Evolutionary conservation across 1,284 basidiomycete species (phyloP).

Genomic region (Sporisorium scitamineum): DNA sequence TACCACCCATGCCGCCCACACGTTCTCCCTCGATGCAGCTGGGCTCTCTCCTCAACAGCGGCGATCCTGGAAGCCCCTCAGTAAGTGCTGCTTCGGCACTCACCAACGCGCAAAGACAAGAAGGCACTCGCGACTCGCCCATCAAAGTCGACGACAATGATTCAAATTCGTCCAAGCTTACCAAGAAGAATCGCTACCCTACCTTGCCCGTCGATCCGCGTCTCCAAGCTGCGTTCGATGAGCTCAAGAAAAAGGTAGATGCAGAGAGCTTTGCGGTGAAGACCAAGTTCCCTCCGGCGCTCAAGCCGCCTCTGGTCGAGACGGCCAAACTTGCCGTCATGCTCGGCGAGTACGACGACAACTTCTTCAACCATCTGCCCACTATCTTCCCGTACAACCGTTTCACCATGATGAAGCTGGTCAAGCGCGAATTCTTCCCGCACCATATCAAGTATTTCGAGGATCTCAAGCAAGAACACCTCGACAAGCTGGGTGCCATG

Average conservation of each 20-base stretch:
- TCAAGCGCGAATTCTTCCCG: slow-evolving; percentile 65
- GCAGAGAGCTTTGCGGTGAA: slow-evolving; percentile 71
- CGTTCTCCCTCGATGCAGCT: slow-evolving; percentile 44
- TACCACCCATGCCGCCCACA: slow-evolving; percentile 31
- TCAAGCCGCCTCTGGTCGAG: slow-evolving; percentile 80
- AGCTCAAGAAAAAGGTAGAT: slow-evolving; percentile 76
- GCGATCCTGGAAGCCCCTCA: slow-evolving; percentile 30
- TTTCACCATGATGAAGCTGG: slow-evolving; percentile 73
- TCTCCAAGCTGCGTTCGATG: slow-evolving; percentile 76
- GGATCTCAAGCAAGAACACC: slow-evolving; percentile 60
- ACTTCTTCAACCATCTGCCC: slow-evolving; percentile 90
- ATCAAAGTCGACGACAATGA: slow-evolving; percentile 72
- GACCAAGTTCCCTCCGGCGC: slow-evolving; percentile 85
- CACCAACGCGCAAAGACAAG: slow-evolving; percentile 59
- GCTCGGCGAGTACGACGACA: slow-evolving; percentile 87
- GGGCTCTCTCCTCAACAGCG: slow-evolving; percentile 44
- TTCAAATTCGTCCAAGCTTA: slow-evolving; percentile 71
- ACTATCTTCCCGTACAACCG: slow-evolving; percentile 90
- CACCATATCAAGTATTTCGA: slow-evolving; percentile 61
- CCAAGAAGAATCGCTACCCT: slow-evolving; percentile 58
- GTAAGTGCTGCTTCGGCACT: slow-evolving; percentile 29
- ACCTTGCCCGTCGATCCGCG: slow-evolving; percentile 74
- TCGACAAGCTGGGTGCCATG: slow-evolving; percentile 51
- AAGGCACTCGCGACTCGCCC: slow-evolving; percentile 75
- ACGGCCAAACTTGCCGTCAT: slow-evolving; percentile 83